Evolutionary conservation across 176 grass and related monocot species (phyloP), one percentile per base, ranked within the genome.

Genomic region (Carex littledalei): DNA sequence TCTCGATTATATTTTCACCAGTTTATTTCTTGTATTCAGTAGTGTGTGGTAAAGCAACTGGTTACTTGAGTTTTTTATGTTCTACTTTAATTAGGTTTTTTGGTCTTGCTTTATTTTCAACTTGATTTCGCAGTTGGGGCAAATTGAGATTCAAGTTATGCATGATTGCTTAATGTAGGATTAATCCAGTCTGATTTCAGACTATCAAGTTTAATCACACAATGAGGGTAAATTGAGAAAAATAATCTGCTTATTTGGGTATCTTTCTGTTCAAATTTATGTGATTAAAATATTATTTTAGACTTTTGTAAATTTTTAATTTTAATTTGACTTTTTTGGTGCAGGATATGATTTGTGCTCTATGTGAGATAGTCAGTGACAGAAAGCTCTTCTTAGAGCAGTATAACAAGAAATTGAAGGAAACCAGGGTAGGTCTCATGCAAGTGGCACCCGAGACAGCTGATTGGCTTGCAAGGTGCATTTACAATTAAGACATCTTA

Each of bases 341-440:
- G 68, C 91, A 98, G 93, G 90, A 94, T 84, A 95, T 92, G 96
- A 89, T 98, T 86, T 85, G 96, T 34, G 88, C 90, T 37, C 86
- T 98, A 84, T 83, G 89, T 31, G 95, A 98, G 91, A 90, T 98
- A 88, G 85, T 85, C 47, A 95, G 93, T 64, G 91, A 87, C 80
- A 95, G 91, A 84, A 87, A 85, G 87, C 83, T 98, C 68, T 89
- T 94, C 84, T 69, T 87, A 64, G 89, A 94, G 86, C 83, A 88
- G 74, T 94, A 98, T 16, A 85, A 98, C 59, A 71, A 55, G 47
- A 98, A 92, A 87, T 90, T 84, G 61, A 99, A 95, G 81, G 89
- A 95, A 69, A 94, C 78, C 4, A 94, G 81, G 82, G 82, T 91
- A 82, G 96, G 93, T 71, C 90, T 95, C 8, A 94, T 99, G 96